Conservation (phyloP, 805 yeast species). For the Starmerella sp. region DNA sequence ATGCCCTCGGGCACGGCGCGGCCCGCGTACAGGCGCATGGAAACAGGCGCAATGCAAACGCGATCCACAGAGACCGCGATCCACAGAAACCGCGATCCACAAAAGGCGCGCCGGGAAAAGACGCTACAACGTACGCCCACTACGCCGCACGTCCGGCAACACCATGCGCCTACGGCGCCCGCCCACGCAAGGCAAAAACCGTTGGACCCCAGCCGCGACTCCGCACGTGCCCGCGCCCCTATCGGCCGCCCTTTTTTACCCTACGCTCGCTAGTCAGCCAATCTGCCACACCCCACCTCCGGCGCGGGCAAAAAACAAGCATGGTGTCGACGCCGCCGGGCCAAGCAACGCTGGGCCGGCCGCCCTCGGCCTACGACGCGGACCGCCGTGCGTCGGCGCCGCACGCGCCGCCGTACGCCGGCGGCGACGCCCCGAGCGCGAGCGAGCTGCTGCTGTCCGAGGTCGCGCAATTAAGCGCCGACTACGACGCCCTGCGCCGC, state of each 20-base stretch:
- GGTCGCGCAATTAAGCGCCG: constrained; percentile 9
- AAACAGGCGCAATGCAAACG: too few relatives aligned
- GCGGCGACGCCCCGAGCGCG: neutral
- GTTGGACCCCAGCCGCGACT: too few relatives aligned
- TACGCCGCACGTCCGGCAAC: too few relatives aligned
- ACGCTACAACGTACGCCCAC: too few relatives aligned
- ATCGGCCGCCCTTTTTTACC: too few relatives aligned
- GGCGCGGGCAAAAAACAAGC: neutral
- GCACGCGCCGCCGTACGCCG: neutral
- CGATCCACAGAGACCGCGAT: too few relatives aligned
- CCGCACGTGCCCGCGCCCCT: too few relatives aligned
- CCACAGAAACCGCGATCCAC: too few relatives aligned
- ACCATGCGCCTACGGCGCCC: too few relatives aligned
- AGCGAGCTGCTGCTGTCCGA: constrained; percentile 13
- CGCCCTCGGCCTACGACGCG: neutral
- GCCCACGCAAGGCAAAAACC: too few relatives aligned
- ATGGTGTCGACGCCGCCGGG: neutral
- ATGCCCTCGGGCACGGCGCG: constrained; percentile 63
- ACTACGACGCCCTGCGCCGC: neutral
- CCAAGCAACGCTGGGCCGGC: neutral
- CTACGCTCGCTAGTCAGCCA: too few relatives aligned
- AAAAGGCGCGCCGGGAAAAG: too few relatives aligned
- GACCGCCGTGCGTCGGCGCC: neutral
- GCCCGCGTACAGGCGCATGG: constrained; percentile 11
- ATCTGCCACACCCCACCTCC: neutral